Percentiles rank a stretch among this genome's conserved stretches.
phyloP scores from a whole-genome alignment of 768 basidiomycete genomes.

The Tremella fuciformis region DNA sequence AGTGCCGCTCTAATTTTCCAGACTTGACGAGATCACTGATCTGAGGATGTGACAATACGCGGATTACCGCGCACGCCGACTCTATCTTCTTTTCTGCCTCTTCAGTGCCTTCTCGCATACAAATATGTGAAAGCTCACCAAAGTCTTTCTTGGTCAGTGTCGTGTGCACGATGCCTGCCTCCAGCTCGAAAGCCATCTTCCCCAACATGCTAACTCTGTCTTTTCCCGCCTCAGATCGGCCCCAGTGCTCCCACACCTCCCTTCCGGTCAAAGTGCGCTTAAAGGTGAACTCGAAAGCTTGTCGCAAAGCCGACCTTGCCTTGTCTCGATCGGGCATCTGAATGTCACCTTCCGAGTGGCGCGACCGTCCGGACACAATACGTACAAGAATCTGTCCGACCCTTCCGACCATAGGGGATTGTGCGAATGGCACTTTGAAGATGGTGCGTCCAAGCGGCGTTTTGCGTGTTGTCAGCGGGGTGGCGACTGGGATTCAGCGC shows the following conservation, averaged over 20 bases:
- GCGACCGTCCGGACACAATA: neutral
- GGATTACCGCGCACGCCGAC: neutral
- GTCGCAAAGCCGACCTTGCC: neutral
- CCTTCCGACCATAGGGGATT: neutral
- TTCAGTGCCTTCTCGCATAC: neutral
- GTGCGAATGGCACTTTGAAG: conserved; percentile 2
- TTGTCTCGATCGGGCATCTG: conserved; percentile 6
- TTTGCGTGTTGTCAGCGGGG: neutral
- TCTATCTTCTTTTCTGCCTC: neutral
- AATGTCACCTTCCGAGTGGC: neutral
- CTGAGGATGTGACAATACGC: neutral
- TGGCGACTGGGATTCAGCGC: neutral
- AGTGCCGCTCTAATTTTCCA: neutral
- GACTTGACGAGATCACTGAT: neutral
- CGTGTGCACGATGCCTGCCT: neutral
- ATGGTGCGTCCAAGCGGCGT: neutral
- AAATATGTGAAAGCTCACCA: neutral
- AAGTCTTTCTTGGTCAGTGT: neutral
- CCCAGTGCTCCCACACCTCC: conserved; percentile 3
- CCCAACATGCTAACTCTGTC: neutral
- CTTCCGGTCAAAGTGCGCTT: conserved; percentile 3
- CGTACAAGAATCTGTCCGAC: conserved; percentile 1
- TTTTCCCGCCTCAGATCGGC: neutral
- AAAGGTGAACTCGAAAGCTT: neutral
- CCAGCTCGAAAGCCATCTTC: neutral